phyloP scores from a whole-genome alignment of 768 basidiomycete species.

The Russula lepida region DNA sequence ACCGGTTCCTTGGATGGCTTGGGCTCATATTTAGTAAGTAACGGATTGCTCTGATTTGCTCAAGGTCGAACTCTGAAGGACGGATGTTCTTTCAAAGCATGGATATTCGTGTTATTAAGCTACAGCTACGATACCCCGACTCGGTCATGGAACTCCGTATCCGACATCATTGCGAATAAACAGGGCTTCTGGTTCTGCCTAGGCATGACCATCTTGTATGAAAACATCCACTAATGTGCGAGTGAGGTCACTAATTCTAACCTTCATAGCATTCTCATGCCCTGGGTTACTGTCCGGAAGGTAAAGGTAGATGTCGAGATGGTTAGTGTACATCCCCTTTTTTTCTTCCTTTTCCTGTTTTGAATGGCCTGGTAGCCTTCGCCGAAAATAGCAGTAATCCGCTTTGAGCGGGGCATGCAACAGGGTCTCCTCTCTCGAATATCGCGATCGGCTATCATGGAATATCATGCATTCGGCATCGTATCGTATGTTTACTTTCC shows the following conservation, averaged over 20 bases:
- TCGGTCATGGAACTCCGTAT: constrained; percentile 48
- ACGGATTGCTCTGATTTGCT: too few relatives aligned
- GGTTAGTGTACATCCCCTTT: constrained; percentile 37
- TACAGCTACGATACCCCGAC: constrained; percentile 52
- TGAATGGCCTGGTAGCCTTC: constrained; percentile 45
- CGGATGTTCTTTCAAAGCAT: constrained; percentile 28
- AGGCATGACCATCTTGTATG: constrained; percentile 67
- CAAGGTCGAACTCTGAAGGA: background rate
- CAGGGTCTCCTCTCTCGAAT: constrained; percentile 70
- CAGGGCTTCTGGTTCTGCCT: constrained; percentile 75
- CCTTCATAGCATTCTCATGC: constrained; percentile 49
- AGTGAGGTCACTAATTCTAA: background rate
- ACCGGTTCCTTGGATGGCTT: constrained; percentile 70
- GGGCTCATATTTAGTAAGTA: constrained; percentile 45
- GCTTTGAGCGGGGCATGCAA: constrained; percentile 78
- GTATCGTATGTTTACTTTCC: constrained; percentile 45
- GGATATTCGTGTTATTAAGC: constrained; percentile 60
- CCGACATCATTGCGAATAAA: constrained; percentile 47
- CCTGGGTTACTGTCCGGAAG: constrained; percentile 69
- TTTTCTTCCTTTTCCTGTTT: background rate
- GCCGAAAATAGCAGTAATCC: constrained; percentile 68
- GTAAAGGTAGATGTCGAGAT: constrained; percentile 69
- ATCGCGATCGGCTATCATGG: constrained; percentile 64
- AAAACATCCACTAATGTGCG: constrained; percentile 10
- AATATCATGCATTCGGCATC: constrained; percentile 78